These are phyloP conservation scores for Sphagnum contortum DNA, from an alignment of 225 moss, liverwort and hornwort species.

Conservation along the genomic window DNA sequence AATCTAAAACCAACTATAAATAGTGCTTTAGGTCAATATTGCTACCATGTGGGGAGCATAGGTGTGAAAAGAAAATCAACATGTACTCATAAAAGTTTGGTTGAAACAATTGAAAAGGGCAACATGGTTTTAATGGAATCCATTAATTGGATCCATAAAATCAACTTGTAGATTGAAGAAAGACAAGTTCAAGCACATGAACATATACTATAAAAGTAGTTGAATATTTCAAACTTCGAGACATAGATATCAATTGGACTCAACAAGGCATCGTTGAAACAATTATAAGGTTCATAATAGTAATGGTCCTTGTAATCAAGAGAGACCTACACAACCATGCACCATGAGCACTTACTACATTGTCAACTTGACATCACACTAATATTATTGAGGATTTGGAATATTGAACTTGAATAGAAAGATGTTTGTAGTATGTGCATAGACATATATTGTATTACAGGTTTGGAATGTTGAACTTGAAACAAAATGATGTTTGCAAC, in stretches of 20 bases:
- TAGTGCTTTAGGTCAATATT: no score
- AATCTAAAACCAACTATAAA: no score
- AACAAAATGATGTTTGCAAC: no score
- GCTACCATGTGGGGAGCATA: background rate
- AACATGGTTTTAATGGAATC: conserved; percentile 4
- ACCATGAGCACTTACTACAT: no score
- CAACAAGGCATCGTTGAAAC: conserved; percentile 8
- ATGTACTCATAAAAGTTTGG: background rate
- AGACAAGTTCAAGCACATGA: conserved; percentile 9
- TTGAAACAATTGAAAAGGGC: conserved; percentile 6
- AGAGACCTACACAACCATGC: no score
- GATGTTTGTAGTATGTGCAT: no score
- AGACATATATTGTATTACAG: no score
- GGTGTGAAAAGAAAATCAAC: conserved; percentile 11
- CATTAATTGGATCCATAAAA: conserved; percentile 10
- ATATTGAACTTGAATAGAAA: no score
- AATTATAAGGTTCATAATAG: conserved; percentile 7
- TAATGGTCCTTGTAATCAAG: background rate
- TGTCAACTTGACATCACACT: no score
- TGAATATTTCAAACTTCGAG: background rate
- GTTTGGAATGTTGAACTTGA: no score
- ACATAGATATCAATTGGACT: no score
- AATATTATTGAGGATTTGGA: no score
- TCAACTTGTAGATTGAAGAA: background rate
- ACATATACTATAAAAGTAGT: conserved; percentile 7